Evolutionary conservation across 2,329 filamentous ascomycete species (phyloP).

Genomic region (Fusarium vanettenii): DNA sequence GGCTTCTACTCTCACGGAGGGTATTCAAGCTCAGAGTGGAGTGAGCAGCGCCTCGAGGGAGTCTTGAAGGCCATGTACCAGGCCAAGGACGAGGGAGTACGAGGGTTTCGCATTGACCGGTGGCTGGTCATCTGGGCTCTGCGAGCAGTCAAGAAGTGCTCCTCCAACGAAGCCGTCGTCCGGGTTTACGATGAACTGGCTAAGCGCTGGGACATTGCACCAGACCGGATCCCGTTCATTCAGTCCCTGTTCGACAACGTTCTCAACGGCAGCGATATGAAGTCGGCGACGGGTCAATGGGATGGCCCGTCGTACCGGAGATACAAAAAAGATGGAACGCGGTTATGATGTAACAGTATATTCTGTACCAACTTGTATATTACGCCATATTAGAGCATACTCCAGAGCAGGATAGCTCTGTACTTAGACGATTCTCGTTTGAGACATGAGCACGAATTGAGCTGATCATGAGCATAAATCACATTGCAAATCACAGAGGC

Average conservation of each 20-base stretch:
- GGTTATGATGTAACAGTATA: conserved; percentile 44
- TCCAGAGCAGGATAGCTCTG: conserved; percentile 30
- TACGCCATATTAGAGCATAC: conserved; percentile 36
- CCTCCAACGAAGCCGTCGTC: conserved; percentile 62
- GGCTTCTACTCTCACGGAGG: conserved; percentile 83
- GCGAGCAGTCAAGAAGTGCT: conserved; percentile 72
- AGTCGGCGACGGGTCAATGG: conserved; percentile 41
- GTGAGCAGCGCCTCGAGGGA: conserved; percentile 71
- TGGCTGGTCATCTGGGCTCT: conserved; percentile 73
- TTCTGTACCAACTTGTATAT: conserved; percentile 42
- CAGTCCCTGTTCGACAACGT: conserved; percentile 58
- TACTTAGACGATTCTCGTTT: conserved; percentile 7
- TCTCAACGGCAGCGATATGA: conserved; percentile 50
- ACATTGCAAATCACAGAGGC: conserved; percentile 7
- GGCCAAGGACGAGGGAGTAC: conserved; percentile 60
- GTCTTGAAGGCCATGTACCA: conserved; percentile 75
- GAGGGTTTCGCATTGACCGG: conserved; percentile 63
- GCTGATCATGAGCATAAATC: background rate
- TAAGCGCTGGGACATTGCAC: conserved; percentile 58
- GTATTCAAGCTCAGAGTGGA: conserved; percentile 75
- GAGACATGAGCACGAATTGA: background rate
- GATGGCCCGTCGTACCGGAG: conserved; percentile 36
- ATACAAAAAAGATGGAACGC: conserved; percentile 44
- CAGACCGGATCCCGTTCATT: conserved; percentile 58
- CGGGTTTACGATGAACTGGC: conserved; percentile 65